phyloP scores from a whole-genome alignment of 805 yeast species.

The Metschnikowia noctiluminum region DNA sequence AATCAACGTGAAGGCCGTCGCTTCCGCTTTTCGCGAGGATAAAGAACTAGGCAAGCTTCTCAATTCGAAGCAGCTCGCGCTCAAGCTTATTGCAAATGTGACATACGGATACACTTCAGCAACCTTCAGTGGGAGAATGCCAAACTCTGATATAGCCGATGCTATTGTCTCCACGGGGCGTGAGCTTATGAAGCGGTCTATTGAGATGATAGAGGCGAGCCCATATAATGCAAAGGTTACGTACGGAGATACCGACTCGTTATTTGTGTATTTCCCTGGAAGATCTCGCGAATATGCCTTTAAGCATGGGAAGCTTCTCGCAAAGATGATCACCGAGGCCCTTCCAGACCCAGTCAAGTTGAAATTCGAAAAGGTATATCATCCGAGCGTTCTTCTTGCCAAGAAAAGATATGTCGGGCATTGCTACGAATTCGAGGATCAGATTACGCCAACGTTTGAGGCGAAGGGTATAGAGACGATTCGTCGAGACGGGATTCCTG shows the following conservation, averaged over 20 bases:
- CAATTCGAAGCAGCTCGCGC: conserved; percentile 77
- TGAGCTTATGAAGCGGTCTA: conserved; percentile 73
- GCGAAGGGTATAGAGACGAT: conserved; percentile 97
- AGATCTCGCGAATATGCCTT: conserved; percentile 76
- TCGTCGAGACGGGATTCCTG: conserved; percentile 91
- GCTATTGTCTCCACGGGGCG: conserved; percentile 89
- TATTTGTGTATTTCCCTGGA: conserved; percentile 89
- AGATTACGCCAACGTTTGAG: conserved; percentile 67
- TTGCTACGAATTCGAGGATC: conserved; percentile 59
- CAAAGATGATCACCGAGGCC: conserved; percentile 53
- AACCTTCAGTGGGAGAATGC: conserved; percentile 95
- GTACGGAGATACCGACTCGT: conserved; percentile 94
- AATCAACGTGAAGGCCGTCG: conserved; percentile 71
- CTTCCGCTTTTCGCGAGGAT: conserved; percentile 48
- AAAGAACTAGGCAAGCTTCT: conserved; percentile 51
- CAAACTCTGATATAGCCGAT: conserved; percentile 92
- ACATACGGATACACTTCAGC: conserved; percentile 97
- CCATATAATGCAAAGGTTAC: conserved; percentile 89
- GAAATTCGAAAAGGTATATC: conserved; percentile 90
- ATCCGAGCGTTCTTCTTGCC: conserved; percentile 76
- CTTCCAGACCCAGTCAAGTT: conserved; percentile 81
- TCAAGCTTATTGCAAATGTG: conserved; percentile 89
- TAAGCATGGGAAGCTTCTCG: conserved; percentile 65
- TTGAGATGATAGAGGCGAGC: conserved; percentile 60
- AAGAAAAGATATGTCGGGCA: conserved; percentile 93